Evolutionary conservation across 2,329 filamentous ascomycete genomes (phyloP), one percentile per base, ranked within the genome.

Genomic region (Sarocladium strictum): DNA sequence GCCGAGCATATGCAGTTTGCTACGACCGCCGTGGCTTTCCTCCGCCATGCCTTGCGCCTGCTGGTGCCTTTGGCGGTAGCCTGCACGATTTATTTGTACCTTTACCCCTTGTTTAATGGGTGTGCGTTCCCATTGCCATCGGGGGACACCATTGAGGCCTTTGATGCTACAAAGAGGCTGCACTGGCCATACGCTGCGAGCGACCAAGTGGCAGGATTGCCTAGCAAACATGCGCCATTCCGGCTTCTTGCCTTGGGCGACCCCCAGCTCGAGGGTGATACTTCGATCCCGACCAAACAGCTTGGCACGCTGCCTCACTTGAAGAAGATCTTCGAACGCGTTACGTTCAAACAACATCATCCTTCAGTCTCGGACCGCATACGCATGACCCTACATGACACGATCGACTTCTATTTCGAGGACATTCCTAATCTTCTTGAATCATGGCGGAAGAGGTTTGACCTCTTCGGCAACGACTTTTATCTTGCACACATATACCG

Each of bases 401-500:
- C 80, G 0, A 70, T 86, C 54, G 83, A 86, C 59, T 70, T 90
- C 32, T 75, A 77, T 59, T 75, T 82, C 56, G 78, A 86, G 55
- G 91, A 96, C 67, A 72, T 91, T 2, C 84, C 84, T 6, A 79
- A 82, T 60, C 77, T 85, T 17, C 61, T 92, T 51, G 76, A 84
- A 60, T 85, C 84, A 1, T 74, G 79, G 52, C 81, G 89, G 59
- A 99, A 99, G 73, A 80, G 82, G 17, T 69, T 99, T 61, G 94
- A 99, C 69, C 80, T 97, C 2, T 82, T 91, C 64, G 94, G 94
- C 3, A 99, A 99, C 70, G 94, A 99, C 71, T 89, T 85, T 65
- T 99, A 97, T 69, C 81, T 99, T 29, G 90, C 89, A 19, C 94
- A 99, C 68, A 91, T 97, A 56, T 97, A 95, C 70, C 82, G 90